These are phyloP conservation scores for Gastrolobium villosum DNA, from an alignment of 306 rosid species.

Conservation along the genomic window DNA sequence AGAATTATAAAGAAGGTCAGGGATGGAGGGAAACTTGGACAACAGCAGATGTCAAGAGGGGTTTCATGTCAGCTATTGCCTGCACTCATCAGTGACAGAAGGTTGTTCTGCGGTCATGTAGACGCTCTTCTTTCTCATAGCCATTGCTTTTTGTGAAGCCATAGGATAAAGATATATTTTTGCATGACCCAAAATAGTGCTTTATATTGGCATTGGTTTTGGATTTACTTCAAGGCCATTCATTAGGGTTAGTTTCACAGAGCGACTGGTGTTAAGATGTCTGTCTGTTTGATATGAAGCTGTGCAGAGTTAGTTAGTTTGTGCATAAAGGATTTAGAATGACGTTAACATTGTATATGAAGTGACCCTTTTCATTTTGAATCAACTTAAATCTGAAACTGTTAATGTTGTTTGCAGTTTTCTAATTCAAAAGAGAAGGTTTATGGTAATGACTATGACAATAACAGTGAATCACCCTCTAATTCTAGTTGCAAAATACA, in stretches of 20 bases:
- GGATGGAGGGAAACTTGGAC: conserved; percentile 70
- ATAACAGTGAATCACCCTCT: not conserved
- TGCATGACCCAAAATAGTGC: conserved; percentile 4
- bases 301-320: not conserved
- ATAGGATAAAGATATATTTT: conserved; percentile 4
- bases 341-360: not conserved
- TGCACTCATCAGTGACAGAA: conserved; percentile 24
- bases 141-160: conserved; percentile 23
- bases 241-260: conserved; percentile 16
- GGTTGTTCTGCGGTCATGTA: conserved; percentile 12
- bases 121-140: not conserved
- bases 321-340: not conserved
- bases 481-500: not conserved
- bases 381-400: conserved; percentile 9
- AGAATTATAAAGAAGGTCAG: conserved; percentile 68
- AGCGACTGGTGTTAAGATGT: not conserved
- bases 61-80: conserved; percentile 69
- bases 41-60: conserved; percentile 57
- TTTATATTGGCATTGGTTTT: conserved; percentile 26
- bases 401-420: conserved; percentile 13
- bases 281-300: not conserved
- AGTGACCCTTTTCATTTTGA: not conserved
- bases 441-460: conserved; percentile 4
- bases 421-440: not conserved
- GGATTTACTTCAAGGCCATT: conserved; percentile 17